phyloP scores from a whole-genome alignment of 2,329 filamentous ascomycete genomes.

The Aureobasidium sp. region DNA sequence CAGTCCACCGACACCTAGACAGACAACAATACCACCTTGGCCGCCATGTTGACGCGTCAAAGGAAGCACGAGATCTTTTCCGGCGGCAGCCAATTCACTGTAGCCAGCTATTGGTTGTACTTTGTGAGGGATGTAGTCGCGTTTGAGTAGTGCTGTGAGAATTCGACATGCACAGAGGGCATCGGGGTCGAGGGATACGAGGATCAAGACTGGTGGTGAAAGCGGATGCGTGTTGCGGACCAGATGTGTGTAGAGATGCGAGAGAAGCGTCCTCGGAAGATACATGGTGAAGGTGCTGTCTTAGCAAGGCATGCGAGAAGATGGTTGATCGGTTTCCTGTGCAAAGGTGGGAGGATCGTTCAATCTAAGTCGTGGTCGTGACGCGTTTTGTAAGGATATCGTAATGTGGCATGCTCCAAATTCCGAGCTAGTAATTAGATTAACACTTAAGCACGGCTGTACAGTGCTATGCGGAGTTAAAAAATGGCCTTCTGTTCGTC shows the following conservation, averaged over 20 bases:
- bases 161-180: constrained; percentile 93
- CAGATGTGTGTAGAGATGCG: constrained; percentile 85
- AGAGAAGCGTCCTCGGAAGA: constrained; percentile 81
- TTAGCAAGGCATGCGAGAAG: background rate
- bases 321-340: background rate
- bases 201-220: constrained; percentile 80
- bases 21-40: constrained; percentile 80
- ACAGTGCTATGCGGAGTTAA: background rate
- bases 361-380: constrained; percentile 10
- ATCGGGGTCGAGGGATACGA: constrained; percentile 90
- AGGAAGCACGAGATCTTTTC: constrained; percentile 68
- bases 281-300: constrained; percentile 58
- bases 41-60: constrained; percentile 83
- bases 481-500: background rate
- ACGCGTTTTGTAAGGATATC: constrained; percentile 5
- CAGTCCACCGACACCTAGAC: constrained; percentile 84
- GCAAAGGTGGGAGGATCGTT: background rate
- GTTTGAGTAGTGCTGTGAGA: constrained; percentile 83
- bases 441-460: background rate
- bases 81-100: constrained; percentile 74
- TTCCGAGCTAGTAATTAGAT: background rate
- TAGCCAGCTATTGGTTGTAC: constrained; percentile 93
- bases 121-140: constrained; percentile 96
- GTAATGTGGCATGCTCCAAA: constrained; percentile 5
- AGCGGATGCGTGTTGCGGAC: constrained; percentile 80